Evolutionary conservation across 1,284 basidiomycete genomes (phyloP), one percentile per base, ranked within the genome.

Genomic region (Cystobasidiaceae sp.): DNA sequence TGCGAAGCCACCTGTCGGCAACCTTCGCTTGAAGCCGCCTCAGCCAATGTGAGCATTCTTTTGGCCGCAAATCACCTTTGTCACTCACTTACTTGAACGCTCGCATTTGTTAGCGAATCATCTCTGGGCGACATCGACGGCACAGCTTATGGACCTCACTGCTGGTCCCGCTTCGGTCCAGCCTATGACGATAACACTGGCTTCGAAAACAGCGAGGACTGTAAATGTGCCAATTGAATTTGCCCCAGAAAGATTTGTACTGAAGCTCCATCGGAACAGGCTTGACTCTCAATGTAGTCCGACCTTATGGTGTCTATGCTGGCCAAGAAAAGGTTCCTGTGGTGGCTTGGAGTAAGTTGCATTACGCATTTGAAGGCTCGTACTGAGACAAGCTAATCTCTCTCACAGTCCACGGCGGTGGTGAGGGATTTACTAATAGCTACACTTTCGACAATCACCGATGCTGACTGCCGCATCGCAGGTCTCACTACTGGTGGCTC

Each of bases 161-260:
- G 50, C 33, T 52, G 50, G 50, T 52, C 50, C 13, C 13, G 50
- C n/a, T 34, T 32, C 30, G 50, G 50, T 5, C 50, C 50, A 8
- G 50, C 50, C 17, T 34, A 32, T 52, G 50, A 52, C 19, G 50
- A 52, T 34, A 52, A 52, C 30, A 34, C 30, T 17, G 50, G 50
- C 30, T 46, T 52, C 30, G 50, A 52, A 21, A 52, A 52, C 30
- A 52, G 50, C 39, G 50, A 52, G 39, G 50, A 33, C 19, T 52
- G 50, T n/a, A n/a, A n/a, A n/a, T n/a, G n/a, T n/a, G n/a, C n/a
- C n/a, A n/a, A n/a, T n/a, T n/a, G n/a, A n/a, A n/a, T n/a, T n/a
- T n/a, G n/a, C n/a, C n/a, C n/a, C n/a, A n/a, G n/a, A n/a, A n/a
- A n/a, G n/a, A n/a, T n/a, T n/a, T n/a, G n/a, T n/a, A n/a, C n/a